Conservation (phyloP, 192 early-diverging fungal species). For the Coemansia umbellata region DNA sequence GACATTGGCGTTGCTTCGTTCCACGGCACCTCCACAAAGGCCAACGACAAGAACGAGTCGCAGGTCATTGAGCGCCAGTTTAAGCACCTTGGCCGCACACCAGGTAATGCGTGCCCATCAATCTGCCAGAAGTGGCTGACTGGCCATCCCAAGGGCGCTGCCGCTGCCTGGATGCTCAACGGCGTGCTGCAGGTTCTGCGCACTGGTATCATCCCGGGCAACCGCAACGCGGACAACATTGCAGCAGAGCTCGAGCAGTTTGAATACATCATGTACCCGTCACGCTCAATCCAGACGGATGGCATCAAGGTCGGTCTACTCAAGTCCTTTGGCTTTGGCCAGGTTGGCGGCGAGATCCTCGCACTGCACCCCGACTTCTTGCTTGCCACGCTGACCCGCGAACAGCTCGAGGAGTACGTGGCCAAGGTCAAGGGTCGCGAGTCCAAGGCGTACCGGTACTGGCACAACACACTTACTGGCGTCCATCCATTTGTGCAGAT, state of each 20-base stretch:
- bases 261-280: constrained; percentile 83
- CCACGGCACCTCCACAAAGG: constrained; percentile 28
- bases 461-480: constrained; percentile 84
- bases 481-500: constrained; percentile 77
- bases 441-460: constrained; percentile 79
- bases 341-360: constrained; percentile 87
- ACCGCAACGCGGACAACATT: constrained; percentile 57
- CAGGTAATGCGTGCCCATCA: constrained; percentile 23
- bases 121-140: constrained; percentile 38
- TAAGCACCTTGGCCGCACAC: constrained; percentile 28
- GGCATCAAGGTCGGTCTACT: constrained; percentile 87
- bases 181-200: constrained; percentile 80
- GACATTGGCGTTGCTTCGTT: constrained; percentile 28
- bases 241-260: constrained; percentile 72
- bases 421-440: constrained; percentile 67
- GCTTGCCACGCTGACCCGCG: constrained; percentile 65
- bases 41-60: constrained; percentile 38
- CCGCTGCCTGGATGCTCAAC: constrained; percentile 96
- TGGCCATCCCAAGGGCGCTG: constrained; percentile 79
- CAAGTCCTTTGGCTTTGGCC: constrained; percentile 93
- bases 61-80: constrained; percentile 25
- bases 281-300: constrained; percentile 82
- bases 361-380: constrained; percentile 86
- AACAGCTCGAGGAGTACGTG: constrained; percentile 68
- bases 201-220: constrained; percentile 85